phyloP scores from a whole-genome alignment of 2,329 filamentous ascomycete species.

The Hypoxylon sp. region DNA sequence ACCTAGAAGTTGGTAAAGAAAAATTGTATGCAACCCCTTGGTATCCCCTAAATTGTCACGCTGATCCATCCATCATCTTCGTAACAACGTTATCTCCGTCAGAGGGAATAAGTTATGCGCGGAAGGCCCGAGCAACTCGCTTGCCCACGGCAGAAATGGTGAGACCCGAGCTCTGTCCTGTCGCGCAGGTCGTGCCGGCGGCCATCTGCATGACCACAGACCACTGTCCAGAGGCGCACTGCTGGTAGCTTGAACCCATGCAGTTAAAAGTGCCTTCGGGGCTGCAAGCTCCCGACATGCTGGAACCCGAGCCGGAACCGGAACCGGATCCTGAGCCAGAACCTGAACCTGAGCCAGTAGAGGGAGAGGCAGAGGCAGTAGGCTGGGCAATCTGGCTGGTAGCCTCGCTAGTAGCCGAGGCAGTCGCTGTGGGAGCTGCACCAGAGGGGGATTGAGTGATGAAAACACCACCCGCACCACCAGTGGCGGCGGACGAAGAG shows the following conservation, averaged over 20 bases:
- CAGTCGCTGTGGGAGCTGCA: constrained; percentile 20
- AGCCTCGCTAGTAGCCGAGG: constrained; percentile 36
- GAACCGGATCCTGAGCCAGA: constrained; percentile 50
- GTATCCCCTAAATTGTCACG: constrained; percentile 6
- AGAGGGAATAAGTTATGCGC: constrained; percentile 44
- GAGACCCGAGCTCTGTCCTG: constrained; percentile 60
- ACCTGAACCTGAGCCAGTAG: not conserved
- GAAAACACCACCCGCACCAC: constrained; percentile 45
- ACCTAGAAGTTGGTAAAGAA: constrained; percentile 9
- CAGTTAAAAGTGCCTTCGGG: constrained; percentile 70
- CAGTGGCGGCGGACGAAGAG: constrained; percentile 42
- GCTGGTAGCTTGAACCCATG: constrained; percentile 67
- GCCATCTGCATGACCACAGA: constrained; percentile 61
- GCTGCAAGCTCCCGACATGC: constrained; percentile 61
- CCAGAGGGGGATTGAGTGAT: constrained; percentile 40
- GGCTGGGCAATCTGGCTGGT: constrained; percentile 37
- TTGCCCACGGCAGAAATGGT: constrained; percentile 54
- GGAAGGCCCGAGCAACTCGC: constrained; percentile 48
- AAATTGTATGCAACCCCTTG: constrained; percentile 15
- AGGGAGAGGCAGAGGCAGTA: constrained; percentile 27
- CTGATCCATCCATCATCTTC: not conserved
- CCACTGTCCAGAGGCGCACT: constrained; percentile 69
- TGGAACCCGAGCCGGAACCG: constrained; percentile 45
- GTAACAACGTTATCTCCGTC: constrained; percentile 4
- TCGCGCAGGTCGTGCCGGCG: constrained; percentile 62